phyloP scores from a whole-genome alignment of 2,329 filamentous ascomycete genomes.

The Pestalotiopsis sp. region DNA sequence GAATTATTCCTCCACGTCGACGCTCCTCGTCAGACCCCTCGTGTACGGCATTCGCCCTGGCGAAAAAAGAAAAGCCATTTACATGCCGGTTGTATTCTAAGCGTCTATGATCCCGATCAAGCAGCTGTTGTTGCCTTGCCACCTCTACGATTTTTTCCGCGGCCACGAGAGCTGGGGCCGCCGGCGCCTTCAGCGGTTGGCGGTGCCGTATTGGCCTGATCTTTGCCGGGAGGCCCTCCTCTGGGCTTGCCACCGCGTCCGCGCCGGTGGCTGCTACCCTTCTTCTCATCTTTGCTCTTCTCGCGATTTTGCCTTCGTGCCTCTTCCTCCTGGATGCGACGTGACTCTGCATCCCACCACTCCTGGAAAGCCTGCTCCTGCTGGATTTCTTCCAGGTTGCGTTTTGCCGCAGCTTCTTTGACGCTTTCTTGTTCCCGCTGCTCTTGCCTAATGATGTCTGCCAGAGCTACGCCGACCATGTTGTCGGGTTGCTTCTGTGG shows the following conservation, averaged over 20 bases:
- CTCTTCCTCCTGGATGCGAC: constrained; percentile 68
- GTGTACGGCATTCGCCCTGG: not conserved
- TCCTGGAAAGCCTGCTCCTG: constrained; percentile 95
- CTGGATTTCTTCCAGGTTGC: constrained; percentile 92
- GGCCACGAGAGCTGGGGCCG: not conserved
- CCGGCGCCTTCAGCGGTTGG: not conserved
- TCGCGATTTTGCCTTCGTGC: constrained; percentile 43
- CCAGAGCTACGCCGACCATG: constrained; percentile 72
- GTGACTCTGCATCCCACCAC: constrained; percentile 91
- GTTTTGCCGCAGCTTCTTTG: constrained; percentile 82
- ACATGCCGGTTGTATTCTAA: not conserved
- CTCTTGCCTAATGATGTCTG: constrained; percentile 88
- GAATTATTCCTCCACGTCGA: too few relatives aligned
- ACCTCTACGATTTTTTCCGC: constrained; percentile 9
- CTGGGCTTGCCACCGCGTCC: constrained; percentile 25
- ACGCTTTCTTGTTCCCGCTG: constrained; percentile 81
- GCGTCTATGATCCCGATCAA: not conserved
- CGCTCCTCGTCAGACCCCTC: not conserved
- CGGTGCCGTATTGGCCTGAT: not conserved
- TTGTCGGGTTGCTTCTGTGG: constrained; percentile 63
- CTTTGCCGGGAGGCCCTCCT: constrained; percentile 10
- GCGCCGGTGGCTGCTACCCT: constrained; percentile 19
- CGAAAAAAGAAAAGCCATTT: not conserved
- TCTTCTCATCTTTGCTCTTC: constrained; percentile 45
- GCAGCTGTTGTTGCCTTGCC: not conserved